Conservation (phyloP, 192 early-diverging fungal species). For the Phlyctochytrium arcticum region DNA sequence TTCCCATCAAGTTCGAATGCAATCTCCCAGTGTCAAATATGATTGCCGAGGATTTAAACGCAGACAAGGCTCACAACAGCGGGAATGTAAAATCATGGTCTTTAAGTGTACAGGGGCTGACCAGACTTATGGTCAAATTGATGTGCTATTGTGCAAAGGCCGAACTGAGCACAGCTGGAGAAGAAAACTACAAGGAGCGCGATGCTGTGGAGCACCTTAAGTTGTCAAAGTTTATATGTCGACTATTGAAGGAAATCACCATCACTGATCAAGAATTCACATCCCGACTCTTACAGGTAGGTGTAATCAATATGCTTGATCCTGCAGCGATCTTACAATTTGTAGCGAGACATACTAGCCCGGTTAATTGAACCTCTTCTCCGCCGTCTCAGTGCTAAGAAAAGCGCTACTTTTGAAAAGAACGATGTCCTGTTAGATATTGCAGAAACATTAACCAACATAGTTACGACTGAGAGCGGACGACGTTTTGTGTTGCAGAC, state of each 20-base stretch:
- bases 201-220: constrained; percentile 18
- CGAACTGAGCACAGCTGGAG: background rate
- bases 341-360: constrained; percentile 25
- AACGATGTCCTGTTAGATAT: constrained; percentile 25
- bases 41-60: background rate
- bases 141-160: constrained; percentile 25
- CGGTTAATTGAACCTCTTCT: constrained; percentile 37
- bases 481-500: constrained; percentile 27
- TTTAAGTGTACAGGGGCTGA: constrained; percentile 19
- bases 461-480: constrained; percentile 37
- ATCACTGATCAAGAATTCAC: constrained; percentile 14
- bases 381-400: background rate
- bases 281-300: constrained; percentile 30
- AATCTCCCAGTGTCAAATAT: background rate
- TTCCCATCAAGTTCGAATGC: constrained; percentile 27
- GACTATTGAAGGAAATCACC: constrained; percentile 26
- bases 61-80: no score
- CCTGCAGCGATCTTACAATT: background rate
- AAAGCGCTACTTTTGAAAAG: constrained; percentile 1
- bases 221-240: constrained; percentile 29
- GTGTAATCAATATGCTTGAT: background rate
- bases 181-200: background rate
- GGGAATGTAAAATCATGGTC: background rate
- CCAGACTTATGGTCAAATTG: constrained; percentile 22
- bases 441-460: constrained; percentile 37